Percentiles rank a stretch among this genome's conserved stretches.
phyloP scores from a whole-genome alignment of 78 protist species.

The Carpediemonas membranifera region DNA sequence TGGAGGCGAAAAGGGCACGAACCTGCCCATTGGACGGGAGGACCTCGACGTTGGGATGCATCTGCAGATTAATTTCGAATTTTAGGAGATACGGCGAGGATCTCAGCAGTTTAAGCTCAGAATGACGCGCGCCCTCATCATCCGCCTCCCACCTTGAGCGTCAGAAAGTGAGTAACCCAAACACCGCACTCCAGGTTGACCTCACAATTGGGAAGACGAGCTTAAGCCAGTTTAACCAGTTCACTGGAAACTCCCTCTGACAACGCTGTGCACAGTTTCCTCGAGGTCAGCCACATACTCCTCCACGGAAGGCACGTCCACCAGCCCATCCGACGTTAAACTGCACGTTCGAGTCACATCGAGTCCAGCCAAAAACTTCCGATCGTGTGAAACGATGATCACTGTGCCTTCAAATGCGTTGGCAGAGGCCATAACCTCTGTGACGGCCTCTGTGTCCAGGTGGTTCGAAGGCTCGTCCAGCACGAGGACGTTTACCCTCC shows the following conservation, averaged over 20 bases:
- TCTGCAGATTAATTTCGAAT: no score
- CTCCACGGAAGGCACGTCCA: not conserved
- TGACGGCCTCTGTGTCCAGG: slow-evolving; percentile 26
- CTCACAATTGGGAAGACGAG: slow-evolving; percentile 55
- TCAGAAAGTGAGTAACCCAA: not conserved
- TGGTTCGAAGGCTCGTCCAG: slow-evolving; percentile 43
- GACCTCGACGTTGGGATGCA: no score
- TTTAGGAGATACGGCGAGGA: no score
- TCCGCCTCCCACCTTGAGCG: no score
- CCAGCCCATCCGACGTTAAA: not conserved
- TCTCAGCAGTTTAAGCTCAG: no score
- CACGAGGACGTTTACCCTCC: slow-evolving; percentile 21
- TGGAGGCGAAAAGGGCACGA: not conserved
- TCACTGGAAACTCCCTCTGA: no score
- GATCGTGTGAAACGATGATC: not conserved
- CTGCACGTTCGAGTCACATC: not conserved
- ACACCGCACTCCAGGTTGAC: not conserved
- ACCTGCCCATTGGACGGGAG: slow-evolving; percentile 29
- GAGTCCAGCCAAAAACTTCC: not conserved
- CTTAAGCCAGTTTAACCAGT: slow-evolving; percentile 5
- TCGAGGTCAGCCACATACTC: not conserved
- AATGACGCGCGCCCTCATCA: no score
- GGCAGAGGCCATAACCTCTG: not conserved
- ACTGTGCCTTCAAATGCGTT: not conserved
- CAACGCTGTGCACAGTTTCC: not conserved